A percentile compares a stretch with the other conserved stretches of the same genome.
These are phyloP conservation scores for Sarcodon aspratus DNA, from an alignment of 768 basidiomycete genomes.

Conservation along the genomic window DNA sequence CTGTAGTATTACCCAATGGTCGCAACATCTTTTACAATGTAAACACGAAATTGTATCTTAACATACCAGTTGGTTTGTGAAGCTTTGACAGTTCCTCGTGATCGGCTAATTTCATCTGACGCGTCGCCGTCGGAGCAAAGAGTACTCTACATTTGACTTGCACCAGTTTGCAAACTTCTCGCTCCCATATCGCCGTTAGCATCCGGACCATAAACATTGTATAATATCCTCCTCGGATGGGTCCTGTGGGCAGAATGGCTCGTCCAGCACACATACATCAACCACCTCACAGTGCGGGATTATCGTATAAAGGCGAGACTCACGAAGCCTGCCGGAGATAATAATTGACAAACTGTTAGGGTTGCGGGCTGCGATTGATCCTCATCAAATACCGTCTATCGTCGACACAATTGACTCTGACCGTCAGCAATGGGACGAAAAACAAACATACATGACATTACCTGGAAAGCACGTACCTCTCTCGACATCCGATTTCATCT, in stretches of 20 bases:
- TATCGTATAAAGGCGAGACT: slow-evolving; percentile 28
- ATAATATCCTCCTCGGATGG: neutral
- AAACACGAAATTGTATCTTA: neutral
- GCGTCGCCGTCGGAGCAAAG: too few species aligned
- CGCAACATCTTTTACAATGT: neutral
- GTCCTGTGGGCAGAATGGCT: neutral
- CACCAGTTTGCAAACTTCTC: too few species aligned
- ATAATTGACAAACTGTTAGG: slow-evolving; percentile 29
- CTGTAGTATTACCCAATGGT: neutral
- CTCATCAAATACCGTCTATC: slow-evolving; percentile 85
- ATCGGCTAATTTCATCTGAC: too few species aligned
- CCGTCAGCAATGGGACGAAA: slow-evolving; percentile 59
- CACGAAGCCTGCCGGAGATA: neutral
- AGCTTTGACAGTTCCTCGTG: too few species aligned
- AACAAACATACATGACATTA: slow-evolving; percentile 54
- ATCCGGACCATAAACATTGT: neutral
- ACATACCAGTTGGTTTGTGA: too few species aligned
- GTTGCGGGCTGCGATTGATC: slow-evolving; percentile 74
- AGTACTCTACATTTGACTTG: too few species aligned
- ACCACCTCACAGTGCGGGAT: slow-evolving; percentile 50
- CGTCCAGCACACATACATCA: slow-evolving; percentile 29
- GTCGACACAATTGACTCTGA: slow-evolving; percentile 71
- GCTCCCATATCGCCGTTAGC: neutral
- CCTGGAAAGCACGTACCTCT: slow-evolving; percentile 60
- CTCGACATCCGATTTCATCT: slow-evolving; percentile 76